Conservation (phyloP, 2,329 filamentous ascomycete species). For the Aspergillus sp. region DNA sequence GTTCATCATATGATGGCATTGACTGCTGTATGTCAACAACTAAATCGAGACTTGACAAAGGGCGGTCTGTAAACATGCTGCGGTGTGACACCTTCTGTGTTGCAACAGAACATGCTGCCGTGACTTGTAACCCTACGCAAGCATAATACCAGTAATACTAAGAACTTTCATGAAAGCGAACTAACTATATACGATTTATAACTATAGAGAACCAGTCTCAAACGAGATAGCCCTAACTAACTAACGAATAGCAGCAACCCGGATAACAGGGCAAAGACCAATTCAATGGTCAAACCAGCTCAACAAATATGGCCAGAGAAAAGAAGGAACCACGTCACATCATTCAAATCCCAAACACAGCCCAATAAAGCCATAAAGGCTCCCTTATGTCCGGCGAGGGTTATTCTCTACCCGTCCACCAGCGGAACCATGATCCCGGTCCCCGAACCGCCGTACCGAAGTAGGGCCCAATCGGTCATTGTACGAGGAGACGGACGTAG, state of each 20-base stretch:
- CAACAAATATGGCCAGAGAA: neutral
- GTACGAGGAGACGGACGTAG: constrained; percentile 25
- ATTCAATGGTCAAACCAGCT: neutral
- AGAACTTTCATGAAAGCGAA: neutral
- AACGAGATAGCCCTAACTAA: neutral
- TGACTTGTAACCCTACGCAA: neutral
- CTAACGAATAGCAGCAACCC: neutral
- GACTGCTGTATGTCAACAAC: too few species aligned
- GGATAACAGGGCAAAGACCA: neutral
- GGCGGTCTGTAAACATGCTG: too few species aligned
- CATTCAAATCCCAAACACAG: neutral
- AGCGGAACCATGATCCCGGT: constrained; percentile 17
- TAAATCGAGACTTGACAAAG: neutral
- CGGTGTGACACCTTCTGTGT: neutral
- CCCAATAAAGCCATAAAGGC: neutral
- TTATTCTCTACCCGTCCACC: constrained; percentile 23
- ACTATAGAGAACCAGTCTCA: neutral
- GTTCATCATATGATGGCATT: too few species aligned
- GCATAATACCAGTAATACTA: neutral
- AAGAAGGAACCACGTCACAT: neutral
- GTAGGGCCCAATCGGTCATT: constrained; percentile 10
- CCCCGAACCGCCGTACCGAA: constrained; percentile 15
- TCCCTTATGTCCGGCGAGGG: neutral
- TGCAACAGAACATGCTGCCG: neutral
- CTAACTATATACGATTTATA: neutral